These are phyloP conservation scores for Fagus crenata DNA, from an alignment of 306 rosid species.

Conservation along the genomic window DNA sequence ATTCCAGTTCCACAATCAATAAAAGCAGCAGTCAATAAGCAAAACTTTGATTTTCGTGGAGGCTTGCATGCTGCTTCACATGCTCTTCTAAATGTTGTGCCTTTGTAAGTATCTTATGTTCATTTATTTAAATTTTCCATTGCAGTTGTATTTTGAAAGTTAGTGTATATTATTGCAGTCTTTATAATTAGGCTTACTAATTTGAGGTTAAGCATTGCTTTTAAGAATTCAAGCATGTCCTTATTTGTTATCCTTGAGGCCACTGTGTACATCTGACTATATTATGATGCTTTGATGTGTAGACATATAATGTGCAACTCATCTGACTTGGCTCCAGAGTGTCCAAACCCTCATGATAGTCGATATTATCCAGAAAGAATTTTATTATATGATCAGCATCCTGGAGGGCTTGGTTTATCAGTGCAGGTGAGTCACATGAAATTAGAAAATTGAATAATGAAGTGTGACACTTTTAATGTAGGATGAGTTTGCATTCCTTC, in stretches of 20 bases:
- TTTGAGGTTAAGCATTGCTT: slow-evolving; percentile 11
- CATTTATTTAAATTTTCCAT: background rate
- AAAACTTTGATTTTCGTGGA: slow-evolving; percentile 75
- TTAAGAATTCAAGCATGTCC: background rate
- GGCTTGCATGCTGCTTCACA: slow-evolving; percentile 98
- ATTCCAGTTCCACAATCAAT: slow-evolving; percentile 71
- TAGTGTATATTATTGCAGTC: slow-evolving; percentile 3
- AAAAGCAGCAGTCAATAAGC: slow-evolving; percentile 52
- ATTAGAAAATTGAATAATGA: background rate
- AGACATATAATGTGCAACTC: slow-evolving; percentile 76
- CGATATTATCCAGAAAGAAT: slow-evolving; percentile 85
- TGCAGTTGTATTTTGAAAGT: slow-evolving; percentile 8
- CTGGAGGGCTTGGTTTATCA: slow-evolving; percentile 81
- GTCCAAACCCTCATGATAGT: slow-evolving; percentile 72
- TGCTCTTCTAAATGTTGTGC: slow-evolving; percentile 85
- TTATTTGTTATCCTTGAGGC: slow-evolving; percentile 10
- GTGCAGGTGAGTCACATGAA: slow-evolving; percentile 53
- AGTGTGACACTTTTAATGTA: background rate
- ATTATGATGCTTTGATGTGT: slow-evolving; percentile 32
- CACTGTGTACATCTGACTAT: slow-evolving; percentile 26
- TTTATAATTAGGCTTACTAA: slow-evolving; percentile 2
- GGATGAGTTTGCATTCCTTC: background rate
- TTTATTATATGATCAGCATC: slow-evolving; percentile 79
- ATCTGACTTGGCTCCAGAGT: slow-evolving; percentile 87
- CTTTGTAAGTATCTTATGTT: slow-evolving; percentile 63